A percentile compares a stretch with the other conserved stretches of the same genome.
phyloP scores from a whole-genome alignment of 164 flowering plant genomes.

The Berberis vulgaris region DNA sequence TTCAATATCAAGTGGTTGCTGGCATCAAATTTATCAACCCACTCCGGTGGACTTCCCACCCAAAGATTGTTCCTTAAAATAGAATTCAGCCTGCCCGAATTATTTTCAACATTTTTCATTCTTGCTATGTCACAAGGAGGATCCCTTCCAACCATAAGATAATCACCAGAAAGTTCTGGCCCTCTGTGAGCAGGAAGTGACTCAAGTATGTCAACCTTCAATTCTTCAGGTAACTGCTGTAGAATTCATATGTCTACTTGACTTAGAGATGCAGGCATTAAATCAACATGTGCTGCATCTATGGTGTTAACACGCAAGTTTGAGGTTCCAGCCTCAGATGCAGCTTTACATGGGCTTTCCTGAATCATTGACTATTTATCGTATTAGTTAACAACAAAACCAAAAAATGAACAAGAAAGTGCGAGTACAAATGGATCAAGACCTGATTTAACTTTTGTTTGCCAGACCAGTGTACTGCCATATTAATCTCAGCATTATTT shows the following conservation, averaged over 20 bases:
- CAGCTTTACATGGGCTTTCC: slow-evolving; percentile 15
- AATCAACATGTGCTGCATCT: slow-evolving; percentile 19
- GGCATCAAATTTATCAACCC: slow-evolving; percentile 62
- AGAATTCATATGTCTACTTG: slow-evolving; percentile 69
- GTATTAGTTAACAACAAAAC: no score
- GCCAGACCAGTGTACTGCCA: no score
- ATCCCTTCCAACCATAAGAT: slow-evolving; percentile 10
- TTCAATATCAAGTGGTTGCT: slow-evolving; percentile 39
- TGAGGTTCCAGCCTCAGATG: slow-evolving; percentile 14
- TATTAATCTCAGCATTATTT: no score
- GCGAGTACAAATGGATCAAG: no score
- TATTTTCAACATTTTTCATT: slow-evolving; percentile 8
- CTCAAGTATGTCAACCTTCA: slow-evolving; percentile 58
- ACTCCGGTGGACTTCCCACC: slow-evolving; percentile 71
- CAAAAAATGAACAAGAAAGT: no score
- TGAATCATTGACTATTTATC: background rate
- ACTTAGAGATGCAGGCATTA: slow-evolving; percentile 80
- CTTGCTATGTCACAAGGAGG: slow-evolving; percentile 11
- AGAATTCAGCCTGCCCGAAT: slow-evolving; percentile 5
- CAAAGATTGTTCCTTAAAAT: slow-evolving; percentile 32
- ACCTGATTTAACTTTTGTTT: no score
- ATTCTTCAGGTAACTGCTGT: slow-evolving; percentile 67
- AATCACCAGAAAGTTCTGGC: slow-evolving; percentile 20
- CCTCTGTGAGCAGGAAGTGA: slow-evolving; percentile 62
- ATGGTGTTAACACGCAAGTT: slow-evolving; percentile 7